Base-by-base conservation (phyloP, 2,329 filamentous ascomycete species). In the Colletotrichum sp. region DNA sequence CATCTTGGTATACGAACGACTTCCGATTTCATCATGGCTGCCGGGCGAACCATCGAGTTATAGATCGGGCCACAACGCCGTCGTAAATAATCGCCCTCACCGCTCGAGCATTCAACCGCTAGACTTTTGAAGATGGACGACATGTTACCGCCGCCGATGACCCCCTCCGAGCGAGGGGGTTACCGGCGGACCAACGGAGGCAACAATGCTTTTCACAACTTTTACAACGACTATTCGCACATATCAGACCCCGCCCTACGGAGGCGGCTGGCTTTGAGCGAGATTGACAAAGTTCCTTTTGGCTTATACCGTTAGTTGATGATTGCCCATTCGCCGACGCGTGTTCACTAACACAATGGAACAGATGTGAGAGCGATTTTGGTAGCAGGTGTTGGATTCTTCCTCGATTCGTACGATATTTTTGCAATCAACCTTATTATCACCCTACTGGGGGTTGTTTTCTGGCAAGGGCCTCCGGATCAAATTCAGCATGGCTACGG, bases 331-430 rank as follows among this genome's bases (percentile, higher is more conserved):
- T 18, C 18, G 75, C 38, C 76, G 79, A 26, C 78, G 68, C 52
- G 60, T 15, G 55, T 24, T 36, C 38, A 66, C 28, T 56, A 34
- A 62, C n/a, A 52, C 8, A 7, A 18, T 32, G n/a, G 8, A 28
- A n/a, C 60, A 88, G 85, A 96, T 84, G 88, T 96, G 30, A 91
- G 94, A 62, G 93, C 94, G 70, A 89, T 95, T 5, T 84, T 94
- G 8, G 94, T 96, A 4, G 94, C 94, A 30, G 95, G 95, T 65
- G 93, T 95, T 74, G 95, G 95, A 67, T 96, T 97, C 87, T 95
- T 96, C 82, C 93, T 95, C 62, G 95, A 96, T 83, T 93, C 94
- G 15, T 96, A 96, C 85, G 92, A 91, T 79, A 94, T 96, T 79
- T 97, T 97, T 83, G 93, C 95, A 80, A 94, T 96, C 83, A 94